Conservation (phyloP, 2,329 filamentous ascomycete genomes). For the Diaporthe aspalathi region DNA sequence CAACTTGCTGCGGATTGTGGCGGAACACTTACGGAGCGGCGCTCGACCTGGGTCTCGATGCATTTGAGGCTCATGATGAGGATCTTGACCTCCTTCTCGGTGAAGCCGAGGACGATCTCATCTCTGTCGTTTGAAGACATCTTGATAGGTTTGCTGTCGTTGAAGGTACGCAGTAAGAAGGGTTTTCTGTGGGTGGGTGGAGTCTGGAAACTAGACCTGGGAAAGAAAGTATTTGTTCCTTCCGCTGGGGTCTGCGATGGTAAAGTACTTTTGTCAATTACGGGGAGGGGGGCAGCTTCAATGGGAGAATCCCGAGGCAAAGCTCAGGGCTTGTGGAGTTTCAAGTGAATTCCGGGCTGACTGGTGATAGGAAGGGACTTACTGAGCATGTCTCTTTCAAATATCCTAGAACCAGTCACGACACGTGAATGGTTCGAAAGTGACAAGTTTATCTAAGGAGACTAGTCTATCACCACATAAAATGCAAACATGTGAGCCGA, state of each 20-base stretch:
- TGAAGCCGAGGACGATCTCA: background rate
- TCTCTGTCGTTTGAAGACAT: background rate
- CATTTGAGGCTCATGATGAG: constrained; percentile 1
- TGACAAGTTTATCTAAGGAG: background rate
- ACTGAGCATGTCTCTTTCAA: background rate
- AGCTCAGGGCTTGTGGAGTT: background rate
- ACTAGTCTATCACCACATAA: background rate
- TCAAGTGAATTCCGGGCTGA: background rate
- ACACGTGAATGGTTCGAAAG: background rate
- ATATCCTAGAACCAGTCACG: background rate
- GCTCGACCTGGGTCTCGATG: background rate
- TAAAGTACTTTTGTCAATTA: background rate
- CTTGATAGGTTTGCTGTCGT: background rate
- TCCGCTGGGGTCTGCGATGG: background rate
- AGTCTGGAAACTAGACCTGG: background rate
- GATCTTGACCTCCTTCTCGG: background rate
- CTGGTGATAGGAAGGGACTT: background rate
- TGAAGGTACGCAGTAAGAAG: background rate
- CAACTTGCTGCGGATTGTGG: background rate
- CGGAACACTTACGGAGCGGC: background rate
- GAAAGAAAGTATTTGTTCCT: background rate
- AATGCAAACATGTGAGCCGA: background rate
- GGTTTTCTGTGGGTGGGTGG: background rate
- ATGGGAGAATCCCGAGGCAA: background rate
- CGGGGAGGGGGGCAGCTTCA: background rate